Conservation (phyloP, 305 asterid species). For the Fraxinus dipetala region DNA sequence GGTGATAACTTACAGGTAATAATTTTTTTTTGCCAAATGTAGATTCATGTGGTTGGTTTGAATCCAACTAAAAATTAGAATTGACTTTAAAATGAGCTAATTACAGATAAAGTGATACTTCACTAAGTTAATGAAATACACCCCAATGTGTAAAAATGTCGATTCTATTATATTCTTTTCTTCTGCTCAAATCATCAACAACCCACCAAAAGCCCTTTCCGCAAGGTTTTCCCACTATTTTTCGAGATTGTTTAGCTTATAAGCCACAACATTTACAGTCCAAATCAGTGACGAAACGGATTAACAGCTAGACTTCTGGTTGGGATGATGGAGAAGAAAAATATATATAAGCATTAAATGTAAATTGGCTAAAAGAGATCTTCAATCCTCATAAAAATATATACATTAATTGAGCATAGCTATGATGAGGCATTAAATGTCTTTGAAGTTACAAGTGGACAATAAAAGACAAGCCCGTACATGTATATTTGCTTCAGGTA, state of each 20-base stretch:
- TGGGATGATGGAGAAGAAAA: not conserved
- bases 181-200: not conserved
- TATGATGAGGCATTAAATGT: not conserved
- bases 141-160: not conserved
- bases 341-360: not conserved
- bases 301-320: not conserved
- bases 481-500: not conserved
- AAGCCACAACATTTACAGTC: not conserved
- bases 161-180: not conserved
- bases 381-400: not conserved
- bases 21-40: not conserved
- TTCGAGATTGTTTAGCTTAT: not conserved
- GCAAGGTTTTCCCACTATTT: not conserved
- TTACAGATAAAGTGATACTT: not conserved
- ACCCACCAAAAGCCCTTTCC: not conserved
- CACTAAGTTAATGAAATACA: not conserved
- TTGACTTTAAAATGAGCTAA: not conserved
- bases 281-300: not conserved
- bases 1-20: not conserved
- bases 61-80: not conserved
- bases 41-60: not conserved
- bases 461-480: not conserved
- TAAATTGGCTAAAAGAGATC: not conserved
- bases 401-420: not conserved
- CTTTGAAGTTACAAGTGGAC: not conserved